A percentile compares a stretch with the other conserved stretches of the same genome.
phyloP scores from a whole-genome alignment of 768 basidiomycete species.

The Lactarius indigo region DNA sequence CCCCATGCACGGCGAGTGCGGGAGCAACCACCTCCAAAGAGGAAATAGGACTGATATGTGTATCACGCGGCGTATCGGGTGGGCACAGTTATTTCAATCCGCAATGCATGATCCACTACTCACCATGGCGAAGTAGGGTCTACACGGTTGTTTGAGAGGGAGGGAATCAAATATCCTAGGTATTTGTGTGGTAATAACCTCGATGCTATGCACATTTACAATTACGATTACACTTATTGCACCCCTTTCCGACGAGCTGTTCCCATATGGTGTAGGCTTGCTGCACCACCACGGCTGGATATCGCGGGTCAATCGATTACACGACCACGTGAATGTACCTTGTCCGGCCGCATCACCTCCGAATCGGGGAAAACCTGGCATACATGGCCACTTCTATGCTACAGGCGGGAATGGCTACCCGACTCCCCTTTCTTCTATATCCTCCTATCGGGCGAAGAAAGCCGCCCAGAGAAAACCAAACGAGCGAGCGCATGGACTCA shows the following conservation, averaged over 20 bases:
- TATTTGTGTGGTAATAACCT: background rate
- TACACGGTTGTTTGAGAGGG: background rate
- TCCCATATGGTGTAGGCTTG: background rate
- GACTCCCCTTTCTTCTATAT: background rate
- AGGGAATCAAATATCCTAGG: background rate
- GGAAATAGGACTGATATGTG: background rate
- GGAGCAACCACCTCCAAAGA: background rate
- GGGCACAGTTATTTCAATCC: background rate
- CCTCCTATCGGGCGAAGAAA: background rate
- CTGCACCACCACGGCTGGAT: background rate
- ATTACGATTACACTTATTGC: background rate
- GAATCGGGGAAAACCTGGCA: background rate
- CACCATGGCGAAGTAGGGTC: background rate
- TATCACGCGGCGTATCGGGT: background rate
- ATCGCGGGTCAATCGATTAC: background rate
- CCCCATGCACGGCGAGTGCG: slow-evolving; percentile 6
- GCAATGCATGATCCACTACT: background rate
- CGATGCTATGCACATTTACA: background rate
- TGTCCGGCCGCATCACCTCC: background rate
- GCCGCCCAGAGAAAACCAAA: background rate
- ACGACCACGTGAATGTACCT: background rate
- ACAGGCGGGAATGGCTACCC: background rate
- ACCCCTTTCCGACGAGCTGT: background rate
- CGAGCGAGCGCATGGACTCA: background rate
- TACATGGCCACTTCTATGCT: background rate